phyloP scores from a whole-genome alignment of 2,329 filamentous ascomycete species.

The Pseudogymnoascus sp. region DNA sequence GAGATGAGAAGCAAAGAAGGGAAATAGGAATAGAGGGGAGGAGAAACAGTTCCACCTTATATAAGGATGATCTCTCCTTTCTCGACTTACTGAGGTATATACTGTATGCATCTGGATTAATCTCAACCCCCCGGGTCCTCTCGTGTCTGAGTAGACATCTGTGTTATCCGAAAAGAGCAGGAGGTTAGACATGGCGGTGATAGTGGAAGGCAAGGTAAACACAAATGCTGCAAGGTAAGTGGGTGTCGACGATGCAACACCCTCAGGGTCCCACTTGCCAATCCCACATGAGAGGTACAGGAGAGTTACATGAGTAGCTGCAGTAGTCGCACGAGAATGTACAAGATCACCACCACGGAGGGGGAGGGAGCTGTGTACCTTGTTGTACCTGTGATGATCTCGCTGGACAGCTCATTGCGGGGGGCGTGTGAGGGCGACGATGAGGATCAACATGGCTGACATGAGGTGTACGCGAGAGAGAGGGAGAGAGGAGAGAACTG shows the following conservation, averaged over 20 bases:
- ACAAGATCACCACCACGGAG: background rate
- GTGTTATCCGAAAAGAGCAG: background rate
- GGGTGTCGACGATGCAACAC: background rate
- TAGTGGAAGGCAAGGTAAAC: slow-evolving; percentile 4
- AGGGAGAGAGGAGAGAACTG: background rate
- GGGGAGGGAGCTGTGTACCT: background rate
- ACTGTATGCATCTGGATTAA: background rate
- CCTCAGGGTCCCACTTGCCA: slow-evolving; percentile 4
- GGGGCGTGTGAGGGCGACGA: background rate
- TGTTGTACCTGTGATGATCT: background rate
- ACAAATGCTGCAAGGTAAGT: background rate
- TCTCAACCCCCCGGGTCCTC: background rate
- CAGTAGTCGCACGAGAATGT: background rate
- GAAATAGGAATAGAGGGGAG: background rate
- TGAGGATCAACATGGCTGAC: background rate
- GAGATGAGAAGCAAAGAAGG: background rate
- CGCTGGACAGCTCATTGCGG: background rate
- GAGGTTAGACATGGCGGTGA: slow-evolving; percentile 1
- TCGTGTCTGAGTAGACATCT: background rate
- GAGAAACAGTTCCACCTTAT: background rate
- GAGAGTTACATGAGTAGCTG: background rate
- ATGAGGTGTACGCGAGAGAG: background rate
- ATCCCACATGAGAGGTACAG: background rate
- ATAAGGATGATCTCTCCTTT: background rate
- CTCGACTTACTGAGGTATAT: background rate